Percentiles rank a stretch among this genome's conserved stretches.
Evolutionary conservation across 805 yeast species (phyloP).

Genomic region (Myxozyma geophila): DNA sequence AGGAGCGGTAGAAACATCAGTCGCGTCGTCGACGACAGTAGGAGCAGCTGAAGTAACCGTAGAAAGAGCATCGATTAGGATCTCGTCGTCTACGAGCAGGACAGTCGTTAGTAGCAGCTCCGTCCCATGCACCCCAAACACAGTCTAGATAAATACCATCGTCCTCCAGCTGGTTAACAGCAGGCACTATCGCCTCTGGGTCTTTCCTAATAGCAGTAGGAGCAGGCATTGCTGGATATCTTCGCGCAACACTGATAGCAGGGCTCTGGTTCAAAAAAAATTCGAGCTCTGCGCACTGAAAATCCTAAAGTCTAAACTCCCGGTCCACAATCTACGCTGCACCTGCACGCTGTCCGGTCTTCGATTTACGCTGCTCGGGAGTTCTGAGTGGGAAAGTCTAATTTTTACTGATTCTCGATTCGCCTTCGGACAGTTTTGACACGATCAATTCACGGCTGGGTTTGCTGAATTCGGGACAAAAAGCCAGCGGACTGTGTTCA

Average conservation of each 20-base stretch:
- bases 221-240: slow-evolving; percentile 50
- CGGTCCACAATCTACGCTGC: slow-evolving; percentile 21
- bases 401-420: slow-evolving; percentile 4
- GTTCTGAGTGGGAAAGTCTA: slow-evolving; percentile 8
- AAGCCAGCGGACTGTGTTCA: background rate
- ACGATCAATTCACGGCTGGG: background rate
- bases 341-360: background rate
- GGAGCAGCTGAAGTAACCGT: slow-evolving; percentile 39
- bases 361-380: slow-evolving; percentile 11
- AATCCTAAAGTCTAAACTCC: slow-evolving; percentile 12
- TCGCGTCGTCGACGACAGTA: slow-evolving; percentile 39
- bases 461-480: no score
- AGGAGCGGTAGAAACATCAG: slow-evolving; percentile 31
- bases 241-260: background rate
- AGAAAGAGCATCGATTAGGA: slow-evolving; percentile 51
- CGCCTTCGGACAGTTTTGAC: background rate
- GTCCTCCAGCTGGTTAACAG: slow-evolving; percentile 8
- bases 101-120: background rate
- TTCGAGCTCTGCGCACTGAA: background rate
- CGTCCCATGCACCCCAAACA: background rate
- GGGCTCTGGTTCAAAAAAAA: background rate
- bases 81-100: slow-evolving; percentile 47
- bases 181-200: slow-evolving; percentile 13
- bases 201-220: slow-evolving; percentile 57
- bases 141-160: slow-evolving; percentile 12